phyloP scores from a whole-genome alignment of 495 filamentous ascomycete species.

The Ramalina intermedia region DNA sequence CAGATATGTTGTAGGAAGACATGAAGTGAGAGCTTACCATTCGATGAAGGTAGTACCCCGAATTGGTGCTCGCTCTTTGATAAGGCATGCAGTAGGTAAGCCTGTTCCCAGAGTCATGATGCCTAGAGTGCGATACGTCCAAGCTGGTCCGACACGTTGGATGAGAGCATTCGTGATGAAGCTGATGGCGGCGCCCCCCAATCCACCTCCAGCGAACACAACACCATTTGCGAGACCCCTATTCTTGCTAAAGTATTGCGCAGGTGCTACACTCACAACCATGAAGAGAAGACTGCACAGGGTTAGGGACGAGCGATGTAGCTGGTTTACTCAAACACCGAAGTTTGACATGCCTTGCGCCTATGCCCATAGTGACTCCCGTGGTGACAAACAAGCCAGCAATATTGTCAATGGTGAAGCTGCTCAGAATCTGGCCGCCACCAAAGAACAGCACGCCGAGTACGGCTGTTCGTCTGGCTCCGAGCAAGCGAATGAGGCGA shows the following conservation, averaged over 20 bases:
- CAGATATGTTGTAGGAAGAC: too few species aligned
- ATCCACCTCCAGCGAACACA: constrained; percentile 38
- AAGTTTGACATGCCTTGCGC: constrained; percentile 3
- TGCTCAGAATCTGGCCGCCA: constrained; percentile 31
- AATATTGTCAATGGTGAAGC: constrained; percentile 34
- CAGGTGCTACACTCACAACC: constrained; percentile 20
- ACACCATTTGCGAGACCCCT: constrained; percentile 43
- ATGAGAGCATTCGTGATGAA: constrained; percentile 34
- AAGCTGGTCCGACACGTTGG: constrained; percentile 30
- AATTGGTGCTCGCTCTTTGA: constrained; percentile 38
- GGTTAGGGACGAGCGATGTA: too few species aligned
- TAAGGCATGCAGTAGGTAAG: constrained; percentile 39
- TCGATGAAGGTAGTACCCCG: constrained; percentile 32
- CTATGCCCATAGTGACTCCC: constrained; percentile 39
- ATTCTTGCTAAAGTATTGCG: constrained; percentile 40
- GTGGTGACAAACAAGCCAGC: constrained; percentile 40
- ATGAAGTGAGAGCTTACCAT: constrained; percentile 11
- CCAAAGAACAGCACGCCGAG: constrained; percentile 33
- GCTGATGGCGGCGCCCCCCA: constrained; percentile 36
- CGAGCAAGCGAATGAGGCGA: constrained; percentile 33
- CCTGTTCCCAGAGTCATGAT: constrained; percentile 33
- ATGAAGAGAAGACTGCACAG: background rate
- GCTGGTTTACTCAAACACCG: too few species aligned
- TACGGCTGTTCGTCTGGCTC: constrained; percentile 29
- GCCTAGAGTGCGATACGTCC: constrained; percentile 40